A percentile compares a stretch with the other conserved stretches of the same genome.
Conservation (phyloP, 2,329 filamentous ascomycete species). For the Colletotrichum neosansevieriae region DNA sequence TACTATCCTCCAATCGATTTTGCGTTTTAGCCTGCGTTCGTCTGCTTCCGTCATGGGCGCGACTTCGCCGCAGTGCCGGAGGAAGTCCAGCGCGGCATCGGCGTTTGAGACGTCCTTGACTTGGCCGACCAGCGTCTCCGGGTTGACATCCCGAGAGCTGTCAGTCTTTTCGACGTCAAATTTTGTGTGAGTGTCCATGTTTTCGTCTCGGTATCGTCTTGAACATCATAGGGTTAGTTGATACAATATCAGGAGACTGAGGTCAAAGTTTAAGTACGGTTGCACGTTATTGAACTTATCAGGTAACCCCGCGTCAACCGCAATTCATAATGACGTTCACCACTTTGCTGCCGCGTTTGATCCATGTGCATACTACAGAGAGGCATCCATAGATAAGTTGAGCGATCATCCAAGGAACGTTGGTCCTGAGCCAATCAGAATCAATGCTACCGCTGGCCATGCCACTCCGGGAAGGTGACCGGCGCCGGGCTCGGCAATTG, state of each 20-base stretch:
- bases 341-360: not conserved
- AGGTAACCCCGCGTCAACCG: constrained; percentile 2
- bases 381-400: constrained; percentile 13
- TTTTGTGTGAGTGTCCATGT: constrained; percentile 11
- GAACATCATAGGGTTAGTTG: not conserved
- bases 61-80: constrained; percentile 13
- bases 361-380: not conserved
- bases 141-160: not conserved
- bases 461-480: constrained; percentile 25
- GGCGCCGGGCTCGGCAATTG: constrained; percentile 18
- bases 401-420: not conserved
- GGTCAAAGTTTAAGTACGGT: not conserved
- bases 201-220: not conserved
- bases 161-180: constrained; percentile 19
- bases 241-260: too few species aligned
- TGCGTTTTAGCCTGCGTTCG: constrained; percentile 31
- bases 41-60: constrained; percentile 11
- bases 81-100: constrained; percentile 23
- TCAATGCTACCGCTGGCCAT: not conserved
- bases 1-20: constrained; percentile 42
- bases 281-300: too few species aligned
- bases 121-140: constrained; percentile 25
- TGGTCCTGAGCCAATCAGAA: constrained; percentile 13
- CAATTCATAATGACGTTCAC: constrained; percentile 16
- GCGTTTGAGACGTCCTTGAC: constrained; percentile 23